A percentile compares a stretch with the other conserved stretches of the same genome.
These are phyloP conservation scores for Pterocarpus santalinus DNA, from an alignment of 306 rosid species.

Conservation along the genomic window DNA sequence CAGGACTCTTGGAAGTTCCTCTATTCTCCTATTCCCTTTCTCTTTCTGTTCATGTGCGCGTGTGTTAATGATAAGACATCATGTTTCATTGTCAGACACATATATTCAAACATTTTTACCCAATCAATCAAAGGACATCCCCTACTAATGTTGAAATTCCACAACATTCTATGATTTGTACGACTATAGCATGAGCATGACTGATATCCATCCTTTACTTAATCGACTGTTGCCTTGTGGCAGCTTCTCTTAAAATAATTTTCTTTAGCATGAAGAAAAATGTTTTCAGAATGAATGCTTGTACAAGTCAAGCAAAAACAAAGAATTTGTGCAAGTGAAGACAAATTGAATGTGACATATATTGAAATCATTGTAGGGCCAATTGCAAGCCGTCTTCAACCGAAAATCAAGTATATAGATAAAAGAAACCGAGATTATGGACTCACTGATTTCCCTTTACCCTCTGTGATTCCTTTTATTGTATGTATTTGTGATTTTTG, in stretches of 20 bases:
- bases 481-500: not conserved
- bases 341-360: conserved; percentile 30
- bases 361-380: conserved; percentile 28
- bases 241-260: not conserved
- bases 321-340: conserved; percentile 14
- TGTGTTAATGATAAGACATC: not conserved
- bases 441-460: not conserved
- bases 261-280: conserved; percentile 11
- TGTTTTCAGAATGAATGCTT: too few species aligned
- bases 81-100: conserved; percentile 33
- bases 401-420: not conserved
- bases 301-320: conserved; percentile 33
- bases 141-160: not conserved
- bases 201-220: not conserved
- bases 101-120: conserved; percentile 37
- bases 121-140: not conserved
- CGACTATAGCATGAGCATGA: not conserved
- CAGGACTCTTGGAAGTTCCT: conserved; percentile 5
- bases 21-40: not conserved
- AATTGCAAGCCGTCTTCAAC: not conserved
- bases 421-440: not conserved
- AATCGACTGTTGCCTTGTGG: not conserved
- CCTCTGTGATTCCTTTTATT: not conserved
- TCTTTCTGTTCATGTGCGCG: not conserved
- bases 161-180: not conserved